phyloP scores from a whole-genome alignment of 106 monocot species.

The Dendrobium nobile region DNA sequence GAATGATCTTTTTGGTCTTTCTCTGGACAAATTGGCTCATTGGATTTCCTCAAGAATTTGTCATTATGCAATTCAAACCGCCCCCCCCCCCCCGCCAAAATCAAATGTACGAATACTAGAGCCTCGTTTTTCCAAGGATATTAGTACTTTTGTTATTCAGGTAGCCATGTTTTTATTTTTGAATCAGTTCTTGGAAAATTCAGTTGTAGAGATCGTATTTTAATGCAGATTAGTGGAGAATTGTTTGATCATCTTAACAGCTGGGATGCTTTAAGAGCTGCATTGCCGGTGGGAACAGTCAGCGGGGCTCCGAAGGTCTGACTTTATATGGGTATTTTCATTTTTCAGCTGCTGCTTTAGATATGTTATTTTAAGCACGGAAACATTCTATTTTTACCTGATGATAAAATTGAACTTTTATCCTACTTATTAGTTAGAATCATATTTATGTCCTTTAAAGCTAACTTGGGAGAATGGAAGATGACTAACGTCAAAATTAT shows the following conservation, averaged over 20 bases:
- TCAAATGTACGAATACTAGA: no score
- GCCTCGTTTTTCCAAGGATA: no score
- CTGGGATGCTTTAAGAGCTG: slow-evolving; percentile 28
- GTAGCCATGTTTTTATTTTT: not conserved
- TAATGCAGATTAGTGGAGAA: slow-evolving; percentile 17
- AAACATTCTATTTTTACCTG: not conserved
- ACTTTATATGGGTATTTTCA: not conserved
- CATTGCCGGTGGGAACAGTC: slow-evolving; percentile 23
- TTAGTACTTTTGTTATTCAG: no score
- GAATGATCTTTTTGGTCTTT: no score
- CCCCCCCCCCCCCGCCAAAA: no score
- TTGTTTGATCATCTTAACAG: slow-evolving; percentile 15
- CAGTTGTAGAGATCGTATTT: not conserved
- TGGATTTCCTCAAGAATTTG: no score
- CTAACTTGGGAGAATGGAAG: not conserved
- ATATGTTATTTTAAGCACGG: not conserved
- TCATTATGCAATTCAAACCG: no score
- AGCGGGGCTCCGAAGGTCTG: slow-evolving; percentile 23
- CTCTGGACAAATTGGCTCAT: no score
- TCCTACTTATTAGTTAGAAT: no score
- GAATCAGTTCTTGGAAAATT: not conserved
- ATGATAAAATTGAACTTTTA: not conserved
- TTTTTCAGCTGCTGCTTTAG: not conserved
- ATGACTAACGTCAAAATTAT: not conserved
- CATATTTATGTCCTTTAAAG: not conserved